Base-by-base conservation (phyloP, 352 stramenopile species). In the Blastocystis sp. region DNA sequence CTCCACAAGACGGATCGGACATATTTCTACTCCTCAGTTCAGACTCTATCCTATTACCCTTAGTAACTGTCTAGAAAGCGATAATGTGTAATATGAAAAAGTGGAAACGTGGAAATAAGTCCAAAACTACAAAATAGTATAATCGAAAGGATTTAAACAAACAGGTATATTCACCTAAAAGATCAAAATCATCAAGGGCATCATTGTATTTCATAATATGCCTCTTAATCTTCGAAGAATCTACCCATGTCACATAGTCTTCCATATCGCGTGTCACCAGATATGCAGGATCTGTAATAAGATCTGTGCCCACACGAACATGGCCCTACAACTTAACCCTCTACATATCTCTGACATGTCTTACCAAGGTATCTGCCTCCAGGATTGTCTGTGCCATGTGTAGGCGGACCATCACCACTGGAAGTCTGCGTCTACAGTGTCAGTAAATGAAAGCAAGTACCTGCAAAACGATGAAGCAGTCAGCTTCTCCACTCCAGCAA, bases 171-270 rank as follows among this genome's bases (percentile, higher is more conserved):
- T 97, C 96, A 73, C 95, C 94, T 6, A 99, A 94, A 87, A 99
- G 92, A 91, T 99, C 97, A 93, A 98, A 99, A 93, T 99, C 98
- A 94, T 99, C 98, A 65, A 99, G 92, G 91, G 98, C 99, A 92
- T 99, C 96, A 93, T 99, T 99, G 93, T 99, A 99, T 91, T 98
- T 98, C 92, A 96, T 95, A 91, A 98, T 96, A 81, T 94, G 96
- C 92, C 95, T 93, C 93, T 98, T 98, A 93, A 98, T 98, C 95
- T 98, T 98, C 81, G 95, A 98, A 90, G 93, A 95, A 91, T 98
- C 95, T 62, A 98, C 96, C 98, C 98, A 99, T 55, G 97, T 99
- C 59, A 99, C 95, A 92, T 98, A 99, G 93, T 99, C 98, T 93
- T 99, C 98, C 95, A 99, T 98, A 34, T 93, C 92, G 64, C 97